Evolutionary conservation across 2,329 filamentous ascomycete species (phyloP).

Genomic region (Aspergillus oerlinghausenensis): DNA sequence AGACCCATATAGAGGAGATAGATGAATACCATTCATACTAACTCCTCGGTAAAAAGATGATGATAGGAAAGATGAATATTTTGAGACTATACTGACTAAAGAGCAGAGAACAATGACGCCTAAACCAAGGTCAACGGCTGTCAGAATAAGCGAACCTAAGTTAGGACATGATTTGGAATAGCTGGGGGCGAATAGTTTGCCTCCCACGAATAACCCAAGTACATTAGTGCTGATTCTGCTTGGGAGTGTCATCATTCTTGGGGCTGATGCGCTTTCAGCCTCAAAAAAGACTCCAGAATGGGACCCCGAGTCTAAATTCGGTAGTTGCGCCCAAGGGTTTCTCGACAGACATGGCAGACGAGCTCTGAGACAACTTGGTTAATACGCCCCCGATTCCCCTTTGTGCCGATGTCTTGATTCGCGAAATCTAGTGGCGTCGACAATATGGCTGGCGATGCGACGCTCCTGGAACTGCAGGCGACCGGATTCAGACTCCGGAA

Average conservation of each 20-base stretch:
- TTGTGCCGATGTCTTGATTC: not conserved
- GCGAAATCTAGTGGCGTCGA: not conserved
- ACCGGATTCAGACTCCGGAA: constrained; percentile 14
- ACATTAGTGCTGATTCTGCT: not conserved
- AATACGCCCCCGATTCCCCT: constrained; percentile 5
- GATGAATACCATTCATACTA: no score
- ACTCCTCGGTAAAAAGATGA: no score
- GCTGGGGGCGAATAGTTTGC: not conserved
- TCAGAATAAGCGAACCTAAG: not conserved
- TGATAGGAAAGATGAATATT: no score
- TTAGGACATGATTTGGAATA: not conserved
- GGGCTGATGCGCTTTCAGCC: not conserved
- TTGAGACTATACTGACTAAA: not conserved
- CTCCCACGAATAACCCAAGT: not conserved
- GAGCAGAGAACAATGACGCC: no score
- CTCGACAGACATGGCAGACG: not conserved
- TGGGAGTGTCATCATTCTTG: not conserved
- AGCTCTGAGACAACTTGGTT: not conserved
- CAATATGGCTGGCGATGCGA: constrained; percentile 6
- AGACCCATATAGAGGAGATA: no score
- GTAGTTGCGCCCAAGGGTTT: not conserved
- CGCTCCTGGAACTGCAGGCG: not conserved
- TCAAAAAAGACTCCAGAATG: not conserved
- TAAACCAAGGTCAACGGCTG: not conserved
- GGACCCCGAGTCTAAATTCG: not conserved